Evolutionary conservation across 1,284 basidiomycete species (phyloP).

Genomic region (Malassezia equina): DNA sequence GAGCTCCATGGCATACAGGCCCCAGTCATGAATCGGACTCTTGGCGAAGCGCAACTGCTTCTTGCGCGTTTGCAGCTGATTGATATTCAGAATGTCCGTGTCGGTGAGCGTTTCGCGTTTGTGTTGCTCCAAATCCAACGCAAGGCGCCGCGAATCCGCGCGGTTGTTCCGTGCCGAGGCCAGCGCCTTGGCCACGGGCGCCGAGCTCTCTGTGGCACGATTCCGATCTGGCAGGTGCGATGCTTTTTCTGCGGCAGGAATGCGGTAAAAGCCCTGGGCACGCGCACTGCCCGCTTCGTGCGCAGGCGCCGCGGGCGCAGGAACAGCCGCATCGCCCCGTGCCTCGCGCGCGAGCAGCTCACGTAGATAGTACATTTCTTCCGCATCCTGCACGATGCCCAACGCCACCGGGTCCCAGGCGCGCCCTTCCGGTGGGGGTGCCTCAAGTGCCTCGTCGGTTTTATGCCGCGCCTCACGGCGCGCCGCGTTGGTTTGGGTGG

Average conservation of each 20-base stretch:
- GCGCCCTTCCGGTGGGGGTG: background rate
- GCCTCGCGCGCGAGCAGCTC: constrained; percentile 54
- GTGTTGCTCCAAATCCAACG: constrained; percentile 88
- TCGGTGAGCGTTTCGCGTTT: constrained; percentile 56
- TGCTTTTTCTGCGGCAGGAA: constrained; percentile 81
- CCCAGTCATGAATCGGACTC: constrained; percentile 96
- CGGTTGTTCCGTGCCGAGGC: constrained; percentile 81
- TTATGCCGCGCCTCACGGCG: background rate
- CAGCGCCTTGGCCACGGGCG: constrained; percentile 50
- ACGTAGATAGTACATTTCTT: constrained; percentile 76
- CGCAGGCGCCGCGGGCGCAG: constrained; percentile 10
- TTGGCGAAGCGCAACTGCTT: constrained; percentile 93
- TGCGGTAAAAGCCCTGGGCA: constrained; percentile 89
- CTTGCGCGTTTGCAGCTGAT: constrained; percentile 93
- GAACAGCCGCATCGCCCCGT: constrained; percentile 20
- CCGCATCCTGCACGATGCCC: constrained; percentile 70
- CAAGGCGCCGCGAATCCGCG: constrained; percentile 82
- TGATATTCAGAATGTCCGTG: constrained; percentile 73
- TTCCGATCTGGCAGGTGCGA: constrained; percentile 63
- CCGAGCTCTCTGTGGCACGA: constrained; percentile 50
- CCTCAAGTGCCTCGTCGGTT: too few species aligned
- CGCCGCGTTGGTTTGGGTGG: background rate
- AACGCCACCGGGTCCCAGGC: background rate
- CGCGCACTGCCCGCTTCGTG: constrained; percentile 73
- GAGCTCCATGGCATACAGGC: constrained; percentile 57